These are phyloP conservation scores for Candida suzukii DNA, from an alignment of 805 yeast genomes.

Conservation along the genomic window DNA sequence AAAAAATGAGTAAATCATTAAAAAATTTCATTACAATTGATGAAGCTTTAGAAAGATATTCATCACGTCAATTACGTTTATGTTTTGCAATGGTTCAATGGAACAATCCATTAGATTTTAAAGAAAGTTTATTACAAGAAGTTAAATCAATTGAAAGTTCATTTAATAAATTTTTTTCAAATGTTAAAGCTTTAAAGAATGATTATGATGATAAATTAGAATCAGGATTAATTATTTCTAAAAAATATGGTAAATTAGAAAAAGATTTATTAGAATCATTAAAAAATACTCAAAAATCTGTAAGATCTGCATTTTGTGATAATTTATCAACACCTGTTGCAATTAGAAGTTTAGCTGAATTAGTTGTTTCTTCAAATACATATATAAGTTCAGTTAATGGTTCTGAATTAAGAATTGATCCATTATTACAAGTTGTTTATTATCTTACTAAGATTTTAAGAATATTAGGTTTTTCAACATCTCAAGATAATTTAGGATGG, in stretches of 20 bases:
- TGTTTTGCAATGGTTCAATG: slow-evolving; percentile 89
- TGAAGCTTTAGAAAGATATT: slow-evolving; percentile 69
- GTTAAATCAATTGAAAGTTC: slow-evolving; percentile 71
- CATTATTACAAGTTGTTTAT: slow-evolving; percentile 51
- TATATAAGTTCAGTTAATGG: slow-evolving; percentile 57
- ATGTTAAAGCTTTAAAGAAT: slow-evolving; percentile 70
- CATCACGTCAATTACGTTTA: slow-evolving; percentile 80
- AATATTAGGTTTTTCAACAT: slow-evolving; percentile 69
- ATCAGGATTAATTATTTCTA: slow-evolving; percentile 47
- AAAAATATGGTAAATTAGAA: slow-evolving; percentile 53
- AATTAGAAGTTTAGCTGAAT: slow-evolving; percentile 54
- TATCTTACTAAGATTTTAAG: slow-evolving; percentile 68
- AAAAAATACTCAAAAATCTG: slow-evolving; percentile 43
- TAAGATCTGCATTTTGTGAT: slow-evolving; percentile 80
- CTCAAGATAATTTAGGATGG: slow-evolving; percentile 82
- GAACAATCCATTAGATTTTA: slow-evolving; percentile 91
- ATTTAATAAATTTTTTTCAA: slow-evolving; percentile 76
- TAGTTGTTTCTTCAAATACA: slow-evolving; percentile 65
- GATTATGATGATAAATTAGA: slow-evolving; percentile 52
- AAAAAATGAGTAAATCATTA: slow-evolving; percentile 92
- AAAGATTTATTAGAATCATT: slow-evolving; percentile 41
- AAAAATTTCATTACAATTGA: slow-evolving; percentile 93
- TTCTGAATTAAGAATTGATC: slow-evolving; percentile 54
- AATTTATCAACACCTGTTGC: slow-evolving; percentile 78
- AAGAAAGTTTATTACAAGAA: slow-evolving; percentile 69